Percentiles rank a stretch among this genome's conserved stretches.
phyloP scores from a whole-genome alignment of 1,284 basidiomycete genomes.

The Cryptococcus amylolentus region DNA sequence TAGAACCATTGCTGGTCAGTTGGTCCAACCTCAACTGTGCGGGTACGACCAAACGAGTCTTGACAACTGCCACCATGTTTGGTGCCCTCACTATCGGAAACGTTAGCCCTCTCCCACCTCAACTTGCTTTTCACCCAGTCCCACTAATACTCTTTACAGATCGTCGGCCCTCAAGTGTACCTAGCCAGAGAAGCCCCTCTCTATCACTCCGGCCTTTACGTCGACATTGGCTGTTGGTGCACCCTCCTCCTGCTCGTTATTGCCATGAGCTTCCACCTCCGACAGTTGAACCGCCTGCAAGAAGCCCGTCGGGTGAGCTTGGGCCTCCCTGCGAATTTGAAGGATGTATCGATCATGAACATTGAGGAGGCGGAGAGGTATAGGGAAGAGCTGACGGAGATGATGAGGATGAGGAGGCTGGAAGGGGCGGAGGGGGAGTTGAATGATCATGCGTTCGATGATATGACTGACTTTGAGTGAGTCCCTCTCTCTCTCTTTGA shows the following conservation, averaged over 20 bases:
- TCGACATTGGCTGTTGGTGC: conserved; percentile 33
- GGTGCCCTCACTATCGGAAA: conserved; percentile 31
- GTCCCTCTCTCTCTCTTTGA: neutral
- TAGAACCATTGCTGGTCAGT: conserved; percentile 34
- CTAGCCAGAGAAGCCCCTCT: conserved; percentile 29
- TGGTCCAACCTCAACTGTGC: conserved; percentile 44
- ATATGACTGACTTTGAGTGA: conserved; percentile 31
- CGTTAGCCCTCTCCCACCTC: conserved; percentile 2
- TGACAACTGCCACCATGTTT: conserved; percentile 39
- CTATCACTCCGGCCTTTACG: conserved; percentile 41
- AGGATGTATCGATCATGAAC: conserved; percentile 32
- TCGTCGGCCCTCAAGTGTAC: conserved; percentile 44
- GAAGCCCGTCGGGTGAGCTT: conserved; percentile 36
- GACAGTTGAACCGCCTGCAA: conserved; percentile 35
- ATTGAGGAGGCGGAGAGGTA: conserved; percentile 24
- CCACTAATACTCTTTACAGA: neutral
- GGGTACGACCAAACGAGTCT: conserved; percentile 43
- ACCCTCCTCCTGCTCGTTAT: conserved; percentile 32
- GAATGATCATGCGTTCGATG: conserved; percentile 26
- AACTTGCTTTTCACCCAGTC: neutral
- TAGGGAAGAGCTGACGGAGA: conserved; percentile 21
- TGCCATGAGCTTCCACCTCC: conserved; percentile 41
- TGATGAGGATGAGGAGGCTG: conserved; percentile 16
- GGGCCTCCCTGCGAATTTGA: conserved; percentile 37
- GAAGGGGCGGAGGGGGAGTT: conserved; percentile 16